phyloP scores from a whole-genome alignment of 2,329 filamentous ascomycete genomes.

The Aspergillus neoniger region DNA sequence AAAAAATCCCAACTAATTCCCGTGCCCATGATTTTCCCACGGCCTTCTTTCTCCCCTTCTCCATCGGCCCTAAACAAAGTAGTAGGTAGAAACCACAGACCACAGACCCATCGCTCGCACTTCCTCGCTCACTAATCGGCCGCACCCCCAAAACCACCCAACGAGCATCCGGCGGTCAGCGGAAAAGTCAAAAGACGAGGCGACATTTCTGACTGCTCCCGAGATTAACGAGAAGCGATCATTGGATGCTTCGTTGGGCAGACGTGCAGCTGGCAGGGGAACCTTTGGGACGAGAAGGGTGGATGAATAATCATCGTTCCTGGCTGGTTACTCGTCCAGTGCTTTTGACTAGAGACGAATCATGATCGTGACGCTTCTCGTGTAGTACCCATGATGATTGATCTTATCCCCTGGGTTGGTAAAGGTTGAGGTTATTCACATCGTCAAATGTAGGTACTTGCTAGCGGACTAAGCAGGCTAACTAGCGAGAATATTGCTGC shows the following conservation, averaged over 20 bases:
- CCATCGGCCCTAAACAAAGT: constrained; percentile 1
- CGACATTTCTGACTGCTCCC: constrained; percentile 34
- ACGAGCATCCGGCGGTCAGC: constrained; percentile 29
- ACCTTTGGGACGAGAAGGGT: constrained; percentile 15
- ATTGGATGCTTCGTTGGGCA: constrained; percentile 44
- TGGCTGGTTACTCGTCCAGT: constrained; percentile 12
- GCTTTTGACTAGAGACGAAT: constrained; percentile 12
- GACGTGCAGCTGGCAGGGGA: constrained; percentile 31
- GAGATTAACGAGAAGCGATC: constrained; percentile 28
- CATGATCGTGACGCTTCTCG: constrained; percentile 8
- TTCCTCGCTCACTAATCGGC: constrained; percentile 10
- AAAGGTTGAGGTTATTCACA: not conserved
- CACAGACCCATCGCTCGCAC: constrained; percentile 10
- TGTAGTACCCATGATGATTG: not conserved
- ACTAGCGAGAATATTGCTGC: not conserved
- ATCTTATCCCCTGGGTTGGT: not conserved
- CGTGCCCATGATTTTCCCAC: not conserved
- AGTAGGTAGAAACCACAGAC: constrained; percentile 7
- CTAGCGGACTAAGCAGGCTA: too few relatives aligned
- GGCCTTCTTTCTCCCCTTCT: not conserved
- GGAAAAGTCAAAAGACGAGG: constrained; percentile 34
- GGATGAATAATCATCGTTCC: constrained; percentile 9
- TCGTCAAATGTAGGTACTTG: not conserved
- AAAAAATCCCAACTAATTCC: constrained; percentile 13
- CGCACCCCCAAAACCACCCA: constrained; percentile 3